Base-by-base conservation (phyloP, 2,329 filamentous ascomycete species). In the Sarocladiaceae sp. region DNA sequence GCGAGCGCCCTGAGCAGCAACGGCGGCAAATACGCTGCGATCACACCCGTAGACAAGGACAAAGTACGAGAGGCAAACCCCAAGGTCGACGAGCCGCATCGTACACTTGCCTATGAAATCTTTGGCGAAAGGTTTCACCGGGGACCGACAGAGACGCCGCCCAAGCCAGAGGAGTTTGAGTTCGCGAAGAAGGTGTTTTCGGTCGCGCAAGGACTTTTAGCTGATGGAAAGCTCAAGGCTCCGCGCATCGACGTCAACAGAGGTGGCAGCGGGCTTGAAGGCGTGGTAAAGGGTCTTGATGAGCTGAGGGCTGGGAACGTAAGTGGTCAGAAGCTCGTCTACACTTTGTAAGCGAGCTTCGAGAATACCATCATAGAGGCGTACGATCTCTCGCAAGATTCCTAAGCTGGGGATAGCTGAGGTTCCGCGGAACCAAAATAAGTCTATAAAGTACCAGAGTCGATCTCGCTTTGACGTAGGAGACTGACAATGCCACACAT, bases 291-390 rank as follows among this genome's bases (percentile, higher is more conserved):
- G 13, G 67, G 68, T 1, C 28, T 71, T 5, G 60, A 66, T 22
- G 64, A 69, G 55, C 44, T 69, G 50, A 58, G 56, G 54, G 57
- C 62, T 15, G 63, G 62, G 6, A 56, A 62, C 59, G 63, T 73
- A 26, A 71, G 69, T 52, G 72, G 64, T 5, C 65, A 65, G 23
- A 75, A 75, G 62, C 59, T 75, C 53, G 72, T 75, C 4, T 74
- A 72, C 57, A 72, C 66, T n/a, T n/a, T n/a, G n/a, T n/a, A n/a
- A n/a, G n/a, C n/a, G n/a, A n/a, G n/a, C n/a, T n/a, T n/a, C n/a
- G n/a, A n/a, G n/a, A n/a, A n/a, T n/a, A n/a, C n/a, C n/a, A n/a
- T n/a, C n/a, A n/a, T n/a, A n/a, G n/a, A n/a, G n/a, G n/a, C n/a
- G n/a, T n/a, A n/a, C n/a, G n/a, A n/a, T n/a, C n/a, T n/a, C n/a